Base-by-base conservation (phyloP, 2,329 filamentous ascomycete species). In the Ilyonectria sp. region DNA sequence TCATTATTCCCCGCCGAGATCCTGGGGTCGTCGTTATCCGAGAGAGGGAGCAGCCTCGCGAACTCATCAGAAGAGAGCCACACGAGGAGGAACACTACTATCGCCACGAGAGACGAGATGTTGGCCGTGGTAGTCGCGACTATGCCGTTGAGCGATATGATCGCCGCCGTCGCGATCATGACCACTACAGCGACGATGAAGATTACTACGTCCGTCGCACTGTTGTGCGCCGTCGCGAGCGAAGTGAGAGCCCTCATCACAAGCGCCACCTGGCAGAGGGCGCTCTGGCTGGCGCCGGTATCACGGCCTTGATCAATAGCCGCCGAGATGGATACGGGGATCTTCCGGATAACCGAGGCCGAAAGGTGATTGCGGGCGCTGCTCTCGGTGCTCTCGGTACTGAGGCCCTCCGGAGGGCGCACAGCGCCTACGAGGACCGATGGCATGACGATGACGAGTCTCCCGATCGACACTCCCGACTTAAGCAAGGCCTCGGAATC, bases 351-450 rank as follows among this genome's bases (percentile, higher is more conserved):
- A 80, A 88, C 70, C 85, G 87, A 26, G 87, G 87, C 47, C 85
- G 86, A 61, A 90, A 90, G 73, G 87, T 90, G 35, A 74, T 90
- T 17, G 87, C 89, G 4, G 90, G 90, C 58, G 89, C 89, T 21
- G 89, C 89, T 6, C 81, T 92, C 2, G 90, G 90, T 37, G 89
- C 89, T 19, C 78, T 91, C 13, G 90, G 90, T 19, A 90, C 89
- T 0, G 89, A 91, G 75, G 87, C 87, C 21, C 79, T 89, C 40
- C 86, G 86, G 46, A 85, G 90, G 66, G 90, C 90, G 7, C 85
- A 86, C 69, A 91, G 88, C 69, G 87, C 88, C 31, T 91, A 91
- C 71, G 86, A 87, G 11, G 88, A 90, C 4, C 82, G 84, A 47
- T 82, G 81, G 71, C 80, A 81, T 19, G 82, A 83, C 13, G 79